Evolutionary conservation across 108 stramenopile genomes (phyloP).

Genomic region (Parmales sp.): DNA sequence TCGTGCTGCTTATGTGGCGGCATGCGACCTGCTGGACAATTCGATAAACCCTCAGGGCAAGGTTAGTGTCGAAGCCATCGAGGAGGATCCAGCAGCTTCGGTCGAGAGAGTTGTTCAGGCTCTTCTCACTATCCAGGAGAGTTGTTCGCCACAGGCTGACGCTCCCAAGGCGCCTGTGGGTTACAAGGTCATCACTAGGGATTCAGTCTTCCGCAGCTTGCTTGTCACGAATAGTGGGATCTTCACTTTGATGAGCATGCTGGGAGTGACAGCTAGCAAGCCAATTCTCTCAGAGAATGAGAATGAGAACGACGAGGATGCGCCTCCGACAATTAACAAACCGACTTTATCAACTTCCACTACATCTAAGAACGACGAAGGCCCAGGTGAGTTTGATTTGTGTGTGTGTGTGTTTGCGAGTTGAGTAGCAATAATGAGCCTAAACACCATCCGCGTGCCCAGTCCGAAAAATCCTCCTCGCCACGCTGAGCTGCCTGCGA

Average conservation of each 20-base stretch:
- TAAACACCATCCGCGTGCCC: background rate
- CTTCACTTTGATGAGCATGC: conserved; percentile 40
- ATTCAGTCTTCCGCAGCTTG: background rate
- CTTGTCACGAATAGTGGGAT: conserved; percentile 16
- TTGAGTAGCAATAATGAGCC: background rate
- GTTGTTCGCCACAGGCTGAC: background rate
- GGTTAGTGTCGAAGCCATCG: background rate
- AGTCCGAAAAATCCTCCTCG: background rate
- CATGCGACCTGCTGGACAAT: background rate
- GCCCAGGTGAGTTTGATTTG: too few species aligned
- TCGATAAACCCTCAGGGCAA: background rate
- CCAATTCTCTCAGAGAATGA: too few species aligned
- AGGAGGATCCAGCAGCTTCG: too few species aligned
- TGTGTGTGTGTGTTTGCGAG: too few species aligned
- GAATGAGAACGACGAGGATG: too few species aligned
- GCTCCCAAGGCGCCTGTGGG: too few species aligned
- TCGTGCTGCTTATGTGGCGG: background rate
- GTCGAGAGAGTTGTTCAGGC: too few species aligned
- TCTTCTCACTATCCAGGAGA: background rate
- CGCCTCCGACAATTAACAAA: too few species aligned
- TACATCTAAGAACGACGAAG: too few species aligned
- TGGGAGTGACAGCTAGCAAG: conserved; percentile 24
- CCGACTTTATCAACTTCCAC: too few species aligned
- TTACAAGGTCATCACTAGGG: too few species aligned
- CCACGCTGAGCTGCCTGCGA: background rate